Conservation (phyloP, 139 green algal species). For the Chlamydomonas asymmetrica region DNA sequence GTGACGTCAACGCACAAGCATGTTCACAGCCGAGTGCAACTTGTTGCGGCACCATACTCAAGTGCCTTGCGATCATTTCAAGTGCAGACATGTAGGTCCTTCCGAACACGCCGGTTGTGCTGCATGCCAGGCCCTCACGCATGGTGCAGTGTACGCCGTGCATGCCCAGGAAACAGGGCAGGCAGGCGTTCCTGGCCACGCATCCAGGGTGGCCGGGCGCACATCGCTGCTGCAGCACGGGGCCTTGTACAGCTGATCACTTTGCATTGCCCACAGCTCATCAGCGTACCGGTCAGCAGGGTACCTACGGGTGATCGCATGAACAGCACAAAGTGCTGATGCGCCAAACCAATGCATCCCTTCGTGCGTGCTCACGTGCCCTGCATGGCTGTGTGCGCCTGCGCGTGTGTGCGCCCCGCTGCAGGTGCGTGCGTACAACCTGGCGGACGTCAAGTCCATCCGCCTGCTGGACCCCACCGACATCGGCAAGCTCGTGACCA, state of each 20-base stretch:
- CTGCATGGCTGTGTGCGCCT: neutral
- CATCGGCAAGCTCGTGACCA: constrained; percentile 89
- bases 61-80: neutral
- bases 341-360: neutral
- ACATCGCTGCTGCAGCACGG: too few species aligned
- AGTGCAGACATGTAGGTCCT: neutral
- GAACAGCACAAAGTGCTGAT: neutral
- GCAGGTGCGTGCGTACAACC: constrained; percentile 91
- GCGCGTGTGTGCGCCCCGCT: neutral
- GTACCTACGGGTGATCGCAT: neutral
- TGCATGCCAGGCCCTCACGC: neutral
- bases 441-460: constrained; percentile 76
- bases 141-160: too few species aligned
- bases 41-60: neutral
- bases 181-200: too few species aligned
- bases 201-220: too few species aligned
- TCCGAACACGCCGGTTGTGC: neutral
- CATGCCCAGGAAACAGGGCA: too few species aligned
- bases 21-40: neutral
- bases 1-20: neutral
- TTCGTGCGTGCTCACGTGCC: neutral
- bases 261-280: neutral
- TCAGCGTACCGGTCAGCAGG: neutral
- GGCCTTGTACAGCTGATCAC: neutral
- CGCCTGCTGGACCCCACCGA: constrained; percentile 94